Evolutionary conservation across 2,329 filamentous ascomycete species (phyloP), one percentile per base, ranked within the genome.

Genomic region (Leptographium lundbergii): DNA sequence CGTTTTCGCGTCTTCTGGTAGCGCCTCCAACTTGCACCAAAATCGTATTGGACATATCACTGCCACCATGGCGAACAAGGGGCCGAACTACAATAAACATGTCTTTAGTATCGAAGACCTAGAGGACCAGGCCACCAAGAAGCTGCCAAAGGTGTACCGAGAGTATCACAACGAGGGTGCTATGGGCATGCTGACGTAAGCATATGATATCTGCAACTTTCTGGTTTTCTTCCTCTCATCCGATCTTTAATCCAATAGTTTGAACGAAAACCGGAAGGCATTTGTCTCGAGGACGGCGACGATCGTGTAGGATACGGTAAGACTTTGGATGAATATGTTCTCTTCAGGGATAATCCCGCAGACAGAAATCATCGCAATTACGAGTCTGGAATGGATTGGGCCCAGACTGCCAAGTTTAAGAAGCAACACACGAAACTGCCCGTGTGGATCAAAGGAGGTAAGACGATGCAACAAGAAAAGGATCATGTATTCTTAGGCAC

Each of bases 151-250:
- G 14, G 53, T 60, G 58, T 60, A 61, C 48, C 22, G 58, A 22
- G 79, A 81, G 56, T 82, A 81, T 68, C 82, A 77, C 67, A 81
- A 82, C 65, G 79, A 77, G 61, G 80, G 80, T 6, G 77, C 79
- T 6, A 81, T 81, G 69, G 78, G 80, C 62, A 69, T 79, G 27
- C 69, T 77, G 57, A 81, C 78, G 70, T 73, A 55, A 57, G 58
- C 42, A 45, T 45, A 5, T 7, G 42, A 10, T 14, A 19, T 36
- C 19, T 7, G 19, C 19, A n/a, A 1, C 42, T 24, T 56, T 19
- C 3, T 22, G 14, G 24, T 25, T 17, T 34, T 5, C 5, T 32
- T 27, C 47, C 47, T 22, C 24, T 42, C 13, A 5, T 24, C 11
- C 29, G n/a, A 19, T 22, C 32, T 19, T 47, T 5, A 3, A 29